Conservation (phyloP, 2,329 filamentous ascomycete genomes). For the Xylaria sp. region DNA sequence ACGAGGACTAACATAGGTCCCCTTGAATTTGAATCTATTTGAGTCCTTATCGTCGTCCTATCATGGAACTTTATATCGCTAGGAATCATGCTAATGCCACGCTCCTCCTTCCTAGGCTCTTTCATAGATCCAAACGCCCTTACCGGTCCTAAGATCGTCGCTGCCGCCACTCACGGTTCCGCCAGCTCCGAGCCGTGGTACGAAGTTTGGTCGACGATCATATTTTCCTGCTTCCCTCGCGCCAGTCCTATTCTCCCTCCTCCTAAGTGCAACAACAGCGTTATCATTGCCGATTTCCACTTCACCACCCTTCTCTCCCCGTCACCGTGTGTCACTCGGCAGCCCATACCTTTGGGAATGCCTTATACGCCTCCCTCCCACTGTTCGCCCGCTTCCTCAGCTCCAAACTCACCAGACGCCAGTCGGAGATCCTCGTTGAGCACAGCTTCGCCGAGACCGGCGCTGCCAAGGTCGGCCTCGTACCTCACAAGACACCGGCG, state of each 20-base stretch:
- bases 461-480: slow-evolving; percentile 71
- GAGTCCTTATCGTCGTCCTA: slow-evolving; percentile 27
- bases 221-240: slow-evolving; percentile 47
- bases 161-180: slow-evolving; percentile 35
- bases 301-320: slow-evolving; percentile 39
- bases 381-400: slow-evolving; percentile 69
- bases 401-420: slow-evolving; percentile 63
- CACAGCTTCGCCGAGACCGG: slow-evolving; percentile 57
- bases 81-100: slow-evolving; percentile 48
- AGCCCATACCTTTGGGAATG: slow-evolving; percentile 66
- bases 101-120: slow-evolving; percentile 46
- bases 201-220: slow-evolving; percentile 43
- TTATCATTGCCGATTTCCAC: slow-evolving; percentile 41
- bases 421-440: slow-evolving; percentile 68
- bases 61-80: slow-evolving; percentile 44
- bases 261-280: slow-evolving; percentile 45
- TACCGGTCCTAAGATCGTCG: slow-evolving; percentile 36
- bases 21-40: slow-evolving; percentile 1
- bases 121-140: slow-evolving; percentile 43
- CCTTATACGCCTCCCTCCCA: slow-evolving; percentile 86
- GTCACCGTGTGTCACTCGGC: slow-evolving; percentile 43
- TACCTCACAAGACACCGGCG: slow-evolving; percentile 73
- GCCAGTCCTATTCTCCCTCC: slow-evolving; percentile 38
- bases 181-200: slow-evolving; percentile 42
- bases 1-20: no score